Evolutionary conservation across 192 early-diverging fungal genomes (phyloP).

Genomic region (Martensiomyces pterosporus): DNA sequence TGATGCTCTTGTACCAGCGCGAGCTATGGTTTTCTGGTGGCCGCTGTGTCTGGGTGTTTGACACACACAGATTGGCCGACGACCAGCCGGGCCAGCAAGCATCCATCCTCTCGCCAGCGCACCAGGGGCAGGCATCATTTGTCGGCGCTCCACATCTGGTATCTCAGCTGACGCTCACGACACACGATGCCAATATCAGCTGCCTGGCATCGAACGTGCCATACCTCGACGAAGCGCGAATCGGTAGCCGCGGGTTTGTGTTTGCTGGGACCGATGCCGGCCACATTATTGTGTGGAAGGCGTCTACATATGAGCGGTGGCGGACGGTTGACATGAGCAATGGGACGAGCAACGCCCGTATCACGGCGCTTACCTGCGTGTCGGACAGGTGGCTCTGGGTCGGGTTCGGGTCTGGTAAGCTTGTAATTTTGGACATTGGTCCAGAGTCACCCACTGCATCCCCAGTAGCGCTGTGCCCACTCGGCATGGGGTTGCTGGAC

Average conservation of each 20-base stretch:
- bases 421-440: slow-evolving; percentile 29
- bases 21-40: slow-evolving; percentile 45
- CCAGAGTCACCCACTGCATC: no score
- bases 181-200: slow-evolving; percentile 31
- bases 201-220: slow-evolving; percentile 37
- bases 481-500: slow-evolving; percentile 11
- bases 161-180: slow-evolving; percentile 21
- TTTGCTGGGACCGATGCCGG: slow-evolving; percentile 44
- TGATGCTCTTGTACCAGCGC: slow-evolving; percentile 20
- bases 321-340: slow-evolving; percentile 42
- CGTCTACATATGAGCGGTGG: slow-evolving; percentile 28
- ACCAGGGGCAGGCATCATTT: slow-evolving; percentile 10
- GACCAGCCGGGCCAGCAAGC: slow-evolving; percentile 13
- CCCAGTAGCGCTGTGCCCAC: slow-evolving; percentile 14
- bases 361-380: slow-evolving; percentile 39
- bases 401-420: slow-evolving; percentile 29
- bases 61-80: slow-evolving; percentile 20
- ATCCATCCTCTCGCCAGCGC: slow-evolving; percentile 12
- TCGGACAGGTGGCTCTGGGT: slow-evolving; percentile 44
- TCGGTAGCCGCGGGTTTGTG: slow-evolving; percentile 27
- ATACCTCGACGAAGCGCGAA: slow-evolving; percentile 17
- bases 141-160: slow-evolving; percentile 9
- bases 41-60: slow-evolving; percentile 38
- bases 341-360: slow-evolving; percentile 23
- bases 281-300: slow-evolving; percentile 37